Evolutionary conservation across 441 rosid genomes (phyloP).

Genomic region (Aquilaria agallochum): DNA sequence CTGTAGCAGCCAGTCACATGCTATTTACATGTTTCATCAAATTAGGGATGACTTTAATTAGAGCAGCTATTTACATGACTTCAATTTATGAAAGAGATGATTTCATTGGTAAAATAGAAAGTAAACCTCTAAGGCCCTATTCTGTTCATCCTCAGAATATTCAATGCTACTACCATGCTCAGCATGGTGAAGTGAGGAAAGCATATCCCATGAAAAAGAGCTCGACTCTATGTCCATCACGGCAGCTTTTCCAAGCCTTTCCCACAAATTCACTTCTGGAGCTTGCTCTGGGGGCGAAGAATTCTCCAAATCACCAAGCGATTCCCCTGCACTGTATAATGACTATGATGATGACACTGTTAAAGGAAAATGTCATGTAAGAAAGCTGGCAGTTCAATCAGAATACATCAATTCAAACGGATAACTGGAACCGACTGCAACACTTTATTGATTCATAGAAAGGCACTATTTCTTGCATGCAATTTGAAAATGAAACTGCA

Average conservation of each 20-base stretch:
- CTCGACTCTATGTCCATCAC: conserved; percentile 63
- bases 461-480: no score
- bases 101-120: no score
- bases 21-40: no score
- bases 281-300: conserved; percentile 44
- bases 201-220: conserved; percentile 82
- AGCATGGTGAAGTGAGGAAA: conserved; percentile 95
- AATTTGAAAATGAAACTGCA: no score
- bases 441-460: no score
- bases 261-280: conserved; percentile 81
- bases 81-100: no score
- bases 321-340: conserved; percentile 59
- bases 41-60: no score
- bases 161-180: conserved; percentile 89
- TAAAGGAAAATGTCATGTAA: conserved; percentile 4
- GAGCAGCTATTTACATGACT: no score
- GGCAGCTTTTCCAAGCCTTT: conserved; percentile 86
- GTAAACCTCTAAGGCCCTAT: conserved; percentile 86
- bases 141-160: conserved; percentile 86
- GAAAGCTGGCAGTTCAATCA: neutral
- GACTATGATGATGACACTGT: conserved; percentile 14
- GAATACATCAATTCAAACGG: no score
- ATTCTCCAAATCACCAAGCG: conserved; percentile 40
- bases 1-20: no score
- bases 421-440: no score